Evolutionary conservation across 345 rosid genomes (phyloP).

Genomic region (Sisymbrium irio): DNA sequence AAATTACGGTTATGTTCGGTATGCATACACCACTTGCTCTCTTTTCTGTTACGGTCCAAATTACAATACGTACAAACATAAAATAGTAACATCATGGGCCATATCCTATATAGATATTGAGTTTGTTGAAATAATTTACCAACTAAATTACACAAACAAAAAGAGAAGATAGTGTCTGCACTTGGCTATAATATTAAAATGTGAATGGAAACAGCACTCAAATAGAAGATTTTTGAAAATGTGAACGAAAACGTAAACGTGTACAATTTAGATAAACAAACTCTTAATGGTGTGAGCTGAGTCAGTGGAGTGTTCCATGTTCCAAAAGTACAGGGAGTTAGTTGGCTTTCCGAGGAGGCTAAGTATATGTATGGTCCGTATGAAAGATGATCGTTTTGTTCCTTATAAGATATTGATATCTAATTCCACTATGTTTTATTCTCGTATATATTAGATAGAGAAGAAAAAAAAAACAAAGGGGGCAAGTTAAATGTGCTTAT

Average conservation of each 20-base stretch:
- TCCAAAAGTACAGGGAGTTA: constrained; percentile 3
- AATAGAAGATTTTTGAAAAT: background rate
- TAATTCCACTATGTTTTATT: background rate
- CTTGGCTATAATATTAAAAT: background rate
- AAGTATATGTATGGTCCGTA: background rate
- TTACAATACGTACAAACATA: constrained; percentile 7
- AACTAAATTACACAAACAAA: background rate
- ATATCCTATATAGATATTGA: background rate
- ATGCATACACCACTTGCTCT: background rate
- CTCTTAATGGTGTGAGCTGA: background rate
- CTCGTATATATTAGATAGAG: background rate
- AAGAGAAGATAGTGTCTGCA: background rate
- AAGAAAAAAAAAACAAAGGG: background rate
- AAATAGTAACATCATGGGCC: background rate
- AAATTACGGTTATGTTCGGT: constrained; percentile 21
- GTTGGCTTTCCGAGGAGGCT: constrained; percentile 8
- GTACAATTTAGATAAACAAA: background rate
- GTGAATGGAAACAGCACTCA: background rate
- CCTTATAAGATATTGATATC: background rate
- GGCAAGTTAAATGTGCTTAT: background rate
- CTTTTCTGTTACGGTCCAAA: background rate
- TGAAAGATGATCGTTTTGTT: background rate
- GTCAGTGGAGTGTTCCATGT: constrained; percentile 11
- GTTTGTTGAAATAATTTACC: background rate
- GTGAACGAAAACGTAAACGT: background rate